Percentiles rank a stretch among this genome's conserved stretches.
Evolutionary conservation across 306 rosid species (phyloP).

Genomic region (Cucurbita pepo): DNA sequence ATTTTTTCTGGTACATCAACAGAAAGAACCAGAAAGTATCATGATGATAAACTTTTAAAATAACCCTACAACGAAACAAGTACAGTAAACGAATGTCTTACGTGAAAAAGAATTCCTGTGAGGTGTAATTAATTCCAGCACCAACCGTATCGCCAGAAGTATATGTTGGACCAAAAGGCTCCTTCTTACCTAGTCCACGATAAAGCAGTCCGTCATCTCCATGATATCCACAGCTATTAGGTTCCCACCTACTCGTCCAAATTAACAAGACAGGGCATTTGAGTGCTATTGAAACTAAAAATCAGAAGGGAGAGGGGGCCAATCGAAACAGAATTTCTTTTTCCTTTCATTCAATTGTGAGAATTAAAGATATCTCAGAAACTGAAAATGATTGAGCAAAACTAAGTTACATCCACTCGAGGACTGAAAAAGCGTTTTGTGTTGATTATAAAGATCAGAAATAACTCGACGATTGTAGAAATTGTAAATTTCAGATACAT

Average conservation of each 20-base stretch:
- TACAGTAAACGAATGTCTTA: slow-evolving; percentile 14
- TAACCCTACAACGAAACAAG: not conserved
- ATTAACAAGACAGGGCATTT: not conserved
- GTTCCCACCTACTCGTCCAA: slow-evolving; percentile 59
- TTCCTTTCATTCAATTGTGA: not conserved
- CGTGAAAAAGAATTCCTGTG: slow-evolving; percentile 91
- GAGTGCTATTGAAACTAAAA: not conserved
- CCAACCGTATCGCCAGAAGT: slow-evolving; percentile 84
- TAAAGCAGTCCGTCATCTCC: slow-evolving; percentile 92
- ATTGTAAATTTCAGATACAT: not conserved
- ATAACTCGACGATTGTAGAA: not conserved
- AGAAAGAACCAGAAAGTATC: slow-evolving; percentile 3
- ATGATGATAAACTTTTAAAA: not conserved
- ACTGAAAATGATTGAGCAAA: not conserved
- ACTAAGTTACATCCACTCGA: not conserved
- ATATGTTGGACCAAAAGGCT: slow-evolving; percentile 75
- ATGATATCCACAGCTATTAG: slow-evolving; percentile 91
- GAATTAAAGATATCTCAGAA: not conserved
- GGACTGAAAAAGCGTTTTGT: not conserved
- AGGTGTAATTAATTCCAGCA: slow-evolving; percentile 80
- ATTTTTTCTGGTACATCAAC: slow-evolving; percentile 56
- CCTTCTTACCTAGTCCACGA: slow-evolving; percentile 63
- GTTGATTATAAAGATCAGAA: not conserved
- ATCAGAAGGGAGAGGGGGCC: not conserved
- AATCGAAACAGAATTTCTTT: not conserved